A percentile compares a stretch with the other conserved stretches of the same genome.
phyloP scores from a whole-genome alignment of 2,329 filamentous ascomycete genomes.

The Calonectria crousiana region DNA sequence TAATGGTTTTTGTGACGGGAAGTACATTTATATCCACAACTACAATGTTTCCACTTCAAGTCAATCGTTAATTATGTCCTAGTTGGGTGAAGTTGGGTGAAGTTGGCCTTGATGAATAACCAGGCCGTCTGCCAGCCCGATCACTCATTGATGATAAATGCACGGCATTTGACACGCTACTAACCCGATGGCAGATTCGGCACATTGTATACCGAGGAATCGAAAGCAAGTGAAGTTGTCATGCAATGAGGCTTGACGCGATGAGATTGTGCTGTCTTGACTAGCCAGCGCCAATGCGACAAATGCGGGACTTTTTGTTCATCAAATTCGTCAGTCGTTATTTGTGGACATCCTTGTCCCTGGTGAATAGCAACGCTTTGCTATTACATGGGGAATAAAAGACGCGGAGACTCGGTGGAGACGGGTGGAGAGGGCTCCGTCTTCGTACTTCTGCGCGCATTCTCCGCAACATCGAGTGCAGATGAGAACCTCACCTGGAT shows the following conservation, averaged over 20 bases:
- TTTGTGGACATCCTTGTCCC: neutral
- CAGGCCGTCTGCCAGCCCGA: neutral
- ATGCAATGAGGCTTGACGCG: neutral
- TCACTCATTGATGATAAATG: neutral
- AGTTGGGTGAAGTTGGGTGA: neutral
- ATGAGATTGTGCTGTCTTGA: neutral
- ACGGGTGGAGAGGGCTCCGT: neutral
- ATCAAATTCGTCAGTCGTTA: neutral
- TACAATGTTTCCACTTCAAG: neutral
- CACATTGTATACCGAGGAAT: neutral
- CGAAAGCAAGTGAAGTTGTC: neutral
- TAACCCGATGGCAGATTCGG: neutral
- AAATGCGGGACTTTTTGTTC: neutral
- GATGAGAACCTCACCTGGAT: neutral
- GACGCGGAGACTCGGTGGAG: neutral
- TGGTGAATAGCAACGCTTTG: neutral
- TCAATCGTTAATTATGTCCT: neutral
- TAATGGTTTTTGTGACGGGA: neutral
- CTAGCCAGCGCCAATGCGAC: neutral
- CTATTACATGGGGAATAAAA: neutral
- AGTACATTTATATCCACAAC: neutral
- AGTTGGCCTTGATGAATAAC: neutral
- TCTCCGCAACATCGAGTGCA: neutral
- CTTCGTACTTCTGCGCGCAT: neutral
- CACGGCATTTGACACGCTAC: neutral